Conservation (phyloP, 345 rosid species). For the Gossypium arboreum region DNA sequence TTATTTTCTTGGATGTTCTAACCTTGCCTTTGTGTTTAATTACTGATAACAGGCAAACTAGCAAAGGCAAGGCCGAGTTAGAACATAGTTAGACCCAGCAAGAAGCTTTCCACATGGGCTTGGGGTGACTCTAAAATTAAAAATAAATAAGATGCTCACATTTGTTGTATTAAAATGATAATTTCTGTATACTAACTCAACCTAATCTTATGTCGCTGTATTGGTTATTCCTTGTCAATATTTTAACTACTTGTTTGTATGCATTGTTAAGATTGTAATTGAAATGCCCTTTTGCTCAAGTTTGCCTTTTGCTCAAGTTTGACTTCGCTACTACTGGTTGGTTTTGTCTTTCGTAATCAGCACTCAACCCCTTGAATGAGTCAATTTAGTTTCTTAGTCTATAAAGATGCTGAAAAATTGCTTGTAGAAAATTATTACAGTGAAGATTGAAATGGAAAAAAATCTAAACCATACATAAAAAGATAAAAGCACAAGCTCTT, state of each 20-base stretch:
- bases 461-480: background rate
- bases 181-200: background rate
- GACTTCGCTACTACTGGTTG: background rate
- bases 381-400: background rate
- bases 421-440: background rate
- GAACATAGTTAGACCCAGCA: background rate
- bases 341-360: background rate
- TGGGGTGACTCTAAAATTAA: background rate
- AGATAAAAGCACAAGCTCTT: no score
- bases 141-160: background rate
- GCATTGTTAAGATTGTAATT: background rate
- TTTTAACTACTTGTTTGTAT: background rate
- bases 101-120: background rate
- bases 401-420: background rate
- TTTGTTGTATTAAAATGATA: background rate
- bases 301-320: background rate
- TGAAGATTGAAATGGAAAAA: no score
- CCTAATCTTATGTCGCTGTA: no score
- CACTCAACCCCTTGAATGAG: background rate
- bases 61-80: background rate
- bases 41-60: background rate
- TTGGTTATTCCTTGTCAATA: background rate
- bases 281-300: background rate
- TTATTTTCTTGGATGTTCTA: background rate
- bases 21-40: background rate